Conservation (phyloP, 805 yeast species). For the Kuraishia ogatae region DNA sequence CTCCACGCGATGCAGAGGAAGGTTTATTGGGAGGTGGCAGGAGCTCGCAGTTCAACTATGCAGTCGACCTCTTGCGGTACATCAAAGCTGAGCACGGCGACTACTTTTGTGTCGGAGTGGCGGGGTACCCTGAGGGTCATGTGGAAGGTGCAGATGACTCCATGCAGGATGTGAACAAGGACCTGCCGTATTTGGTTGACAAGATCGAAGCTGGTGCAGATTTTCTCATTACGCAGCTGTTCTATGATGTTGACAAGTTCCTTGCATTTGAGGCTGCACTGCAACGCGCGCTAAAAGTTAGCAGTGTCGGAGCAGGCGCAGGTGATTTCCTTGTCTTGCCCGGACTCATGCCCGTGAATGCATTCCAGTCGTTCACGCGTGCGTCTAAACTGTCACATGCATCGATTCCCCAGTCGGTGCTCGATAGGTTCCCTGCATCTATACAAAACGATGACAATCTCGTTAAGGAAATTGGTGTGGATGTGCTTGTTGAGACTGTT, state of each 20-base stretch:
- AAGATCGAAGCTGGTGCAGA: conserved; percentile 94
- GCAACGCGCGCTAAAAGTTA: conserved; percentile 21
- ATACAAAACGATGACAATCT: conserved; percentile 66
- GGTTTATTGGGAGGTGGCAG: conserved; percentile 61
- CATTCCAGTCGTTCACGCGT: conserved; percentile 71
- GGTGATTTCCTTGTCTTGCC: conserved; percentile 59
- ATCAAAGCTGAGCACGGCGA: conserved; percentile 65
- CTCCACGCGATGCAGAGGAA: conserved; percentile 60
- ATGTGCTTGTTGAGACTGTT: conserved; percentile 56
- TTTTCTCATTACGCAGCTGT: conserved; percentile 84
- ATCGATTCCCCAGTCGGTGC: conserved; percentile 53
- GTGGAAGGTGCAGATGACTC: conserved; percentile 72
- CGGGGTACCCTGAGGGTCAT: conserved; percentile 97
- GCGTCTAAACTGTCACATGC: conserved; percentile 90
- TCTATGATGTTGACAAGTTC: conserved; percentile 80
- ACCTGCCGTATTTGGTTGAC: conserved; percentile 72
- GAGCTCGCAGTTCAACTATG: conserved; percentile 56
- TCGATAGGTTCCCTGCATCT: conserved; percentile 44
- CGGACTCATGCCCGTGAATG: conserved; percentile 87
- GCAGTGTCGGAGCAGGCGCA: too few species aligned
- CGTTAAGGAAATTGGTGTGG: conserved; percentile 80
- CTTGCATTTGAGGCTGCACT: conserved; percentile 51
- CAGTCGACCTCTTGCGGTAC: conserved; percentile 80
- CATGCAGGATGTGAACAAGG: conserved; percentile 57
- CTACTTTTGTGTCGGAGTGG: conserved; percentile 90